phyloP scores from a whole-genome alignment of 352 stramenopile genomes.

The Globisporangium splendens region DNA sequence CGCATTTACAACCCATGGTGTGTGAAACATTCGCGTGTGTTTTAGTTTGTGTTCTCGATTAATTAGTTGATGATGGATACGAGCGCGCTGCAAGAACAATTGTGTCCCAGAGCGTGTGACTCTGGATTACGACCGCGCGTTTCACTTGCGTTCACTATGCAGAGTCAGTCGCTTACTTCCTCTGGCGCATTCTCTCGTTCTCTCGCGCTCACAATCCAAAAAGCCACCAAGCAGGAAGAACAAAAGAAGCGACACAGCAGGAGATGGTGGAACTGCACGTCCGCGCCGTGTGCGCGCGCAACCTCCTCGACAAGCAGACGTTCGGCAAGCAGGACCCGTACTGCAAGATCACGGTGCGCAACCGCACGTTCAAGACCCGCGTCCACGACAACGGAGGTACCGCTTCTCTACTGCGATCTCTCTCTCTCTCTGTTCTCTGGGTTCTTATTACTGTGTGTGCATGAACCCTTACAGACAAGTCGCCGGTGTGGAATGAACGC shows the following conservation, averaged over 20 bases:
- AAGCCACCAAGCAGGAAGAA: slow-evolving; percentile 1
- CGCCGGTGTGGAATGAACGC: slow-evolving; percentile 79
- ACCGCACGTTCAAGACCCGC: slow-evolving; percentile 65
- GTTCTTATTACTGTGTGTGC: neutral
- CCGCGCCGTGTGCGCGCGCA: slow-evolving; percentile 69
- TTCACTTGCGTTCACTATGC: neutral
- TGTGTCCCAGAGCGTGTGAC: neutral
- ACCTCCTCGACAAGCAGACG: slow-evolving; percentile 81
- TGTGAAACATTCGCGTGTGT: too few relatives aligned
- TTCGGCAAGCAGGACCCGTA: slow-evolving; percentile 84
- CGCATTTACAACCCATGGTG: neutral
- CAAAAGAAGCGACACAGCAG: neutral
- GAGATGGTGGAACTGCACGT: slow-evolving; percentile 76
- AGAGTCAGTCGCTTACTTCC: neutral
- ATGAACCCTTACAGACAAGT: slow-evolving; percentile 34
- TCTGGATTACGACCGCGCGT: neutral
- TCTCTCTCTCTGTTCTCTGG: neutral
- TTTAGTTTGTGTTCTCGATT: neutral
- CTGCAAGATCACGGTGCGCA: slow-evolving; percentile 66
- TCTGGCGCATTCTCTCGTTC: neutral
- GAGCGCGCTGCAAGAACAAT: neutral
- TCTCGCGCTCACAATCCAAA: neutral
- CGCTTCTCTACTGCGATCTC: slow-evolving; percentile 9
- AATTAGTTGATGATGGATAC: neutral
- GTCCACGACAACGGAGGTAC: slow-evolving; percentile 82